These are phyloP conservation scores for Ascobolus immersus DNA, from an alignment of 495 filamentous ascomycete species.

Conservation along the genomic window DNA sequence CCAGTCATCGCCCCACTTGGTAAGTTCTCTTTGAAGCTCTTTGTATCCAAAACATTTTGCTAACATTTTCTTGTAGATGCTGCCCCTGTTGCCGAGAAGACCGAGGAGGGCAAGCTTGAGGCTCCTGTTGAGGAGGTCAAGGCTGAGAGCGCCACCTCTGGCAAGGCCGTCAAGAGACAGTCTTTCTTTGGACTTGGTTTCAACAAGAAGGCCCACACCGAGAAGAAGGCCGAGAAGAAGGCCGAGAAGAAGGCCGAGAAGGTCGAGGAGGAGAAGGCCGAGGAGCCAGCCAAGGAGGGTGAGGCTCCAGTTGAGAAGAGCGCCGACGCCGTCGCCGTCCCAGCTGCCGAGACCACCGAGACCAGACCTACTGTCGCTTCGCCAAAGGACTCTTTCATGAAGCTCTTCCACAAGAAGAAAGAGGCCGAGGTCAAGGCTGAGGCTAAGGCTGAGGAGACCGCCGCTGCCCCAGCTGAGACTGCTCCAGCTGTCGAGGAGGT, in stretches of 20 bases:
- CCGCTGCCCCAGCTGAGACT: conserved; percentile 6
- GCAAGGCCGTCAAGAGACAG: too few relatives aligned
- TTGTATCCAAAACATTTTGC: not conserved
- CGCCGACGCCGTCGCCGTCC: conserved; percentile 8
- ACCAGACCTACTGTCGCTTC: conserved; percentile 1
- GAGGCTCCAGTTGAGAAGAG: conserved; percentile 14
- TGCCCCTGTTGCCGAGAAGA: conserved; percentile 17
- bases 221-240: not conserved
- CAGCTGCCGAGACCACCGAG: conserved; percentile 11
- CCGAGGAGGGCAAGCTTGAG: conserved; percentile 8
- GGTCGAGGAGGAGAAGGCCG: not conserved
- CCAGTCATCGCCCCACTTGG: conserved; percentile 10
- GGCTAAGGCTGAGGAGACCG: conserved; percentile 16
- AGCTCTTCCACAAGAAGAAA: conserved; percentile 11
- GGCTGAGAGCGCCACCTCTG: too few relatives aligned
- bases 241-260: not conserved
- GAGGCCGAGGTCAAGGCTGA: conserved; percentile 16
- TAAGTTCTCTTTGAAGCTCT: conserved; percentile 17
- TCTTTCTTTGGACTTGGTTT: not conserved
- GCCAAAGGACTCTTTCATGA: conserved; percentile 1
- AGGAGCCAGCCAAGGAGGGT: conserved; percentile 18
- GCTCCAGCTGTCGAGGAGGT: conserved; percentile 6
- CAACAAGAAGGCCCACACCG: not conserved
- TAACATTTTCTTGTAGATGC: conserved; percentile 11
- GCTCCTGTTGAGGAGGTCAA: conserved; percentile 12